A percentile compares a stretch with the other conserved stretches of the same genome.
These are phyloP conservation scores for Trichophyton simii DNA, from an alignment of 2,329 filamentous ascomycete genomes.

Conservation along the genomic window DNA sequence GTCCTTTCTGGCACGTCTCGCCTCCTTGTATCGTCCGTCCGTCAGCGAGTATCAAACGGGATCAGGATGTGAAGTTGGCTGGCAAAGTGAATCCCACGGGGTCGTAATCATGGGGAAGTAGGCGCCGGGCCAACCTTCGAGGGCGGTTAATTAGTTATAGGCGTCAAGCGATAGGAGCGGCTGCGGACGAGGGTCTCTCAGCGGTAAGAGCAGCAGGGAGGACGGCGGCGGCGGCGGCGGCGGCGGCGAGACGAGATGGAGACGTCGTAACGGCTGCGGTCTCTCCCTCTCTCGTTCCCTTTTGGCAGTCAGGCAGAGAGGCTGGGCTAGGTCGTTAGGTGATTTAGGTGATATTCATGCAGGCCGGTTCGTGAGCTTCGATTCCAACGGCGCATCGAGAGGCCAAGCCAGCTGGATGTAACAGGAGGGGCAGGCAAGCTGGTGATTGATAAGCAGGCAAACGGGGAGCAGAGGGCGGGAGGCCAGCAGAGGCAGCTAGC, in stretches of 20 bases:
- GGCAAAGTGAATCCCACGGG: background rate
- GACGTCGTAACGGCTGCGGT: too few species aligned
- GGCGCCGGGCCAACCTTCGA: background rate
- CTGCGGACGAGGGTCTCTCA: background rate
- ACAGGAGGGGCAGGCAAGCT: background rate
- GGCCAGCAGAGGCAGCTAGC: background rate
- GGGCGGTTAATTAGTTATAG: background rate
- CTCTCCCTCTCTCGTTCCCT: background rate
- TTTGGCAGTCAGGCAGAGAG: background rate
- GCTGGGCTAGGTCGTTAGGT: background rate
- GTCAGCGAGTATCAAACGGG: background rate
- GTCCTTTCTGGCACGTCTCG: too few species aligned
- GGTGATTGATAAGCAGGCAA: background rate
- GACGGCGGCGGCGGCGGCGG: background rate
- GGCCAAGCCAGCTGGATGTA: background rate
- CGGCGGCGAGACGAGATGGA: too few species aligned
- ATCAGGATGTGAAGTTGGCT: background rate
- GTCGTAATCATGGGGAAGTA: background rate
- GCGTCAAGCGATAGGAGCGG: slow-evolving; percentile 3
- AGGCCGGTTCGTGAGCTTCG: background rate
- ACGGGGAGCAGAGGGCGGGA: background rate
- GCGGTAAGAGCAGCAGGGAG: background rate
- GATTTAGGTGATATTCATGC: background rate
- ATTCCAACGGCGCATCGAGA: background rate
- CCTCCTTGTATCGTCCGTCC: background rate